These are phyloP conservation scores for Ricinus communis DNA, from an alignment of 345 rosid species.

Conservation along the genomic window DNA sequence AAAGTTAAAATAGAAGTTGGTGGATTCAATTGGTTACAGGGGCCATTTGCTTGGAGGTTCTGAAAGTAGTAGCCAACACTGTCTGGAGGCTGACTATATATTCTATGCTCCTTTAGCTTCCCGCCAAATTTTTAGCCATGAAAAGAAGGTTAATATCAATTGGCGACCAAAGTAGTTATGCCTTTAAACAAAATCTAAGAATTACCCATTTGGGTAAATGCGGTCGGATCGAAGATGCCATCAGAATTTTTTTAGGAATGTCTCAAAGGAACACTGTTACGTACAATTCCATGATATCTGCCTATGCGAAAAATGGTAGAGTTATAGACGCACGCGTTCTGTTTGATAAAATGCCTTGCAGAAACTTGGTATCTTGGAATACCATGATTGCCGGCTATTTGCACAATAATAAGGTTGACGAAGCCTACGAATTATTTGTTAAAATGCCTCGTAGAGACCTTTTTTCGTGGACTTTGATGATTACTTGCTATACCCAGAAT, in stretches of 20 bases:
- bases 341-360: conserved; percentile 36
- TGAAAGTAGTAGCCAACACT: too few species aligned
- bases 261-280: conserved; percentile 34
- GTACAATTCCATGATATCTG: conserved; percentile 47
- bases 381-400: conserved; percentile 37
- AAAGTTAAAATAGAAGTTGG: too few species aligned
- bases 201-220: conserved; percentile 37
- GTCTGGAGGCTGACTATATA: too few species aligned
- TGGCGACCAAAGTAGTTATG: conserved; percentile 2
- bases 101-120: too few species aligned
- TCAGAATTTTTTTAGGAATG: conserved; percentile 37
- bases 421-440: conserved; percentile 34
- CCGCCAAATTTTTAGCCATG: conserved; percentile 4
- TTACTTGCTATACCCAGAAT: conserved; percentile 33
- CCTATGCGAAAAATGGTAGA: conserved; percentile 37
- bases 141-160: background rate
- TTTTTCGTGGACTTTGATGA: conserved; percentile 38
- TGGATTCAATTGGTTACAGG: too few species aligned
- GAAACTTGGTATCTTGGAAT: conserved; percentile 44
- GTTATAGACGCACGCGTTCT: conserved; percentile 27
- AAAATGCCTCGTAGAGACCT: conserved; percentile 33
- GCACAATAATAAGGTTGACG: conserved; percentile 18
- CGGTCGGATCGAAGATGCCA: conserved; percentile 39
- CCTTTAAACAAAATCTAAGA: conserved; percentile 28
- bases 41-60: too few species aligned